A percentile compares a stretch with the other conserved stretches of the same genome.
phyloP scores from a whole-genome alignment of 169 alveolate species.

The Neospora caninum region DNA sequence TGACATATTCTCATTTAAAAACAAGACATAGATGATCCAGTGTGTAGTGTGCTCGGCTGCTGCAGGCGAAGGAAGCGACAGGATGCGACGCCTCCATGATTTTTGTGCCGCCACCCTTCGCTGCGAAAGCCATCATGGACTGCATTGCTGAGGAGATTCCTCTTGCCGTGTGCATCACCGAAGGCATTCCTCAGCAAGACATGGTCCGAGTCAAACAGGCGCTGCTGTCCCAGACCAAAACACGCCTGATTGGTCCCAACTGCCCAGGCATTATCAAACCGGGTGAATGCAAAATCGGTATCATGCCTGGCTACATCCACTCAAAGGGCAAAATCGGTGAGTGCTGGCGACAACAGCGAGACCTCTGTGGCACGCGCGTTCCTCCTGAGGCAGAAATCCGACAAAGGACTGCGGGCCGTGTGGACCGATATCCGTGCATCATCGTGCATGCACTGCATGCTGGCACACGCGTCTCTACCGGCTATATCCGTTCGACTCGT shows the following conservation, averaged over 20 bases:
- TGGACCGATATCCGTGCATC: too few species aligned
- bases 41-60: too few species aligned
- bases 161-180: constrained; percentile 96
- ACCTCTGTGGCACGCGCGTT: background rate
- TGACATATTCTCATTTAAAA: too few species aligned
- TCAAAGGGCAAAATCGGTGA: constrained; percentile 88
- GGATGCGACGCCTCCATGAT: constrained; percentile 94
- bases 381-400: background rate
- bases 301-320: constrained; percentile 98
- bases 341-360: background rate
- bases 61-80: constrained; percentile 75
- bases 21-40: too few species aligned
- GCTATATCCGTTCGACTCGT: background rate
- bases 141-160: constrained; percentile 95
- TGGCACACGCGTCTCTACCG: background rate
- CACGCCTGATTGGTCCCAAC: constrained; percentile 97
- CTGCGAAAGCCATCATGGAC: constrained; percentile 94
- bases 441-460: background rate
- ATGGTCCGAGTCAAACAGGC: constrained; percentile 92
- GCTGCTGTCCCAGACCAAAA: constrained; percentile 80
- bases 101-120: constrained; percentile 96
- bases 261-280: constrained; percentile 99
- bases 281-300: constrained; percentile 98
- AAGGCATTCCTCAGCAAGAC: constrained; percentile 98
- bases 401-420: too few species aligned